Evolutionary conservation across 2,329 filamentous ascomycete genomes (phyloP).

Genomic region (Zasmidium citrigriseum): DNA sequence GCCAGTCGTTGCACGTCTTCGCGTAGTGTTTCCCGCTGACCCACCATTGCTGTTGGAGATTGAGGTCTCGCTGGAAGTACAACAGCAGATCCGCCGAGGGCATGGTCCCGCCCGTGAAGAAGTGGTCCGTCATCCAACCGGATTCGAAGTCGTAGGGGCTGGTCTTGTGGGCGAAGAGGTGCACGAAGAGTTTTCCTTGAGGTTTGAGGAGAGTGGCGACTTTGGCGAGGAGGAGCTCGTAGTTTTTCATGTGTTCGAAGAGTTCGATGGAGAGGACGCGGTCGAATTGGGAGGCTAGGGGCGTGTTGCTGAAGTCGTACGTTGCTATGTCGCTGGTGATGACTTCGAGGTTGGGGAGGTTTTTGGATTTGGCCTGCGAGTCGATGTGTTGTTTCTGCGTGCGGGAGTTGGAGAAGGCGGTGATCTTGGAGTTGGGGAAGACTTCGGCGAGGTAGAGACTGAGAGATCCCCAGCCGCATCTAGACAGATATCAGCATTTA

Average conservation of each 20-base stretch:
- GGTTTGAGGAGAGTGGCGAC: slow-evolving; percentile 60
- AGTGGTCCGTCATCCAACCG: slow-evolving; percentile 74
- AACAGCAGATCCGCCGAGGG: slow-evolving; percentile 65
- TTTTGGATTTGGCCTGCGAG: slow-evolving; percentile 55
- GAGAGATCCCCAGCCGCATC: slow-evolving; percentile 69
- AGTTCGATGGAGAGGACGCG: slow-evolving; percentile 70
- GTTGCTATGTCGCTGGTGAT: slow-evolving; percentile 68
- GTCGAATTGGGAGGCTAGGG: slow-evolving; percentile 52
- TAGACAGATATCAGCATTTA: slow-evolving; percentile 31
- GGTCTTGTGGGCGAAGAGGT: slow-evolving; percentile 65
- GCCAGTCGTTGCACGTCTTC: slow-evolving; percentile 70
- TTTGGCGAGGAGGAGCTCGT: slow-evolving; percentile 67
- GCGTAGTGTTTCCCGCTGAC: slow-evolving; percentile 69
- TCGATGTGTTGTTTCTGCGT: slow-evolving; percentile 71
- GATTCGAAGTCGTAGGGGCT: slow-evolving; percentile 71
- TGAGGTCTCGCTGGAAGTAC: slow-evolving; percentile 66
- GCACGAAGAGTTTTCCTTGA: slow-evolving; percentile 67
- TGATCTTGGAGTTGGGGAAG: slow-evolving; percentile 63
- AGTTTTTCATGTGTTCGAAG: slow-evolving; percentile 79
- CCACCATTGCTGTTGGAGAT: slow-evolving; percentile 68
- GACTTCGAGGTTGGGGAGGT: slow-evolving; percentile 61
- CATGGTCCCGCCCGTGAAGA: slow-evolving; percentile 75
- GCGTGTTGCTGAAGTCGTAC: slow-evolving; percentile 60
- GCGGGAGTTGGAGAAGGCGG: slow-evolving; percentile 68
- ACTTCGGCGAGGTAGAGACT: slow-evolving; percentile 66